phyloP scores from a whole-genome alignment of 352 stramenopile species.

The Thraustochytrium sp. region DNA sequence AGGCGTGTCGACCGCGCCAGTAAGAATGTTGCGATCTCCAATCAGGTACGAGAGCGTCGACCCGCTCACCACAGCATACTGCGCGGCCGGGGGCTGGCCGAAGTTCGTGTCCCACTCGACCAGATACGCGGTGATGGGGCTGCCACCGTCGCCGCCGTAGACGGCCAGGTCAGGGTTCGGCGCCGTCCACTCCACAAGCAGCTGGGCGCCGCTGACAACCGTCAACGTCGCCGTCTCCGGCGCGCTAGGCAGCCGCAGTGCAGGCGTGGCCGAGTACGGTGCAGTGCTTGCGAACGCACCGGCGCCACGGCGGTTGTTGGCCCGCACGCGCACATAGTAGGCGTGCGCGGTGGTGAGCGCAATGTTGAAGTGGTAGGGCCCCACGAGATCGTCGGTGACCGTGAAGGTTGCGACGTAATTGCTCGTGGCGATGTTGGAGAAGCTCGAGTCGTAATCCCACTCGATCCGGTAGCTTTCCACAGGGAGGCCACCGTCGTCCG shows the following conservation, averaged over 20 bases:
- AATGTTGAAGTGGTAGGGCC: conserved; percentile 85
- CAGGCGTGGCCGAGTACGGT: conserved; percentile 58
- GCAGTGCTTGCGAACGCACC: conserved; percentile 56
- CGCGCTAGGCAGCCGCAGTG: conserved; percentile 67
- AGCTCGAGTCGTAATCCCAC: conserved; percentile 73
- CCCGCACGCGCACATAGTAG: conserved; percentile 80
- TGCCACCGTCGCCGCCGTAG: conserved; percentile 81
- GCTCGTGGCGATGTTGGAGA: conserved; percentile 65
- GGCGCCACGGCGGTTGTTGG: conserved; percentile 79
- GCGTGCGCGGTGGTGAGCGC: conserved; percentile 53
- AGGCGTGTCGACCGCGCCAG: conserved; percentile 72
- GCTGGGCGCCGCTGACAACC: conserved; percentile 76
- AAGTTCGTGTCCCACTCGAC: conserved; percentile 75
- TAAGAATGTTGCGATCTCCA: conserved; percentile 83
- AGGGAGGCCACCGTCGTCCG: conserved; percentile 60
- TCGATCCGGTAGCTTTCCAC: conserved; percentile 82
- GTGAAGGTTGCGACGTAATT: conserved; percentile 62
- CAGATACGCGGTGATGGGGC: conserved; percentile 78
- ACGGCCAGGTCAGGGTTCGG: conserved; percentile 64
- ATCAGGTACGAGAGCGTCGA: conserved; percentile 69
- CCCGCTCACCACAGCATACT: conserved; percentile 60
- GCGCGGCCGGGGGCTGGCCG: conserved; percentile 52
- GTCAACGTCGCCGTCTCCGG: conserved; percentile 60
- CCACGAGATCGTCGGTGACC: conserved; percentile 43
- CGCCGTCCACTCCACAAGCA: conserved; percentile 79